A percentile compares a stretch with the other conserved stretches of the same genome.
Evolutionary conservation across 768 basidiomycete species (phyloP).

Genomic region (Jaapia argillacea): DNA sequence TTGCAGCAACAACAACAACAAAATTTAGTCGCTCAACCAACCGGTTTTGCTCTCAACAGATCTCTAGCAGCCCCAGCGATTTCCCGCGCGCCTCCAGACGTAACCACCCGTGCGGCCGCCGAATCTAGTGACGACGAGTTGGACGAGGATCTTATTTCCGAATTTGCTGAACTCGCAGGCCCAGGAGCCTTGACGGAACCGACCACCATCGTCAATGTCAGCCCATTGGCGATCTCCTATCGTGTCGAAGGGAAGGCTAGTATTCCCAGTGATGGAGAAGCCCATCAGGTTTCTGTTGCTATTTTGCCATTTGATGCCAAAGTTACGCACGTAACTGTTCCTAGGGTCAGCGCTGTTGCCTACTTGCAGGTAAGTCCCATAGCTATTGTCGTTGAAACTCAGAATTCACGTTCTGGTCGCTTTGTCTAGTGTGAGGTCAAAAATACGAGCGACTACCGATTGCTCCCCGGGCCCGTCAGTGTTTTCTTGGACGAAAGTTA

Average conservation of each 20-base stretch:
- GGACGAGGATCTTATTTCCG: not conserved
- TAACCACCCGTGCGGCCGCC: not conserved
- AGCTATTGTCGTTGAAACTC: not conserved
- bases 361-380: slow-evolving; percentile 33
- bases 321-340: slow-evolving; percentile 38
- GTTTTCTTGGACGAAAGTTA: slow-evolving; percentile 49
- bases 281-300: slow-evolving; percentile 46
- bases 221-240: slow-evolving; percentile 41
- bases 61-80: not conserved
- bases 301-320: slow-evolving; percentile 34
- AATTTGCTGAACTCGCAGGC: not conserved
- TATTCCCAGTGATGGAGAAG: slow-evolving; percentile 43
- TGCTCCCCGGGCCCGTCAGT: slow-evolving; percentile 42
- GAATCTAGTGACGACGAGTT: not conserved
- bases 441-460: slow-evolving; percentile 46
- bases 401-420: not conserved
- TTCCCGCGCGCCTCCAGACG: not conserved
- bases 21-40: not conserved
- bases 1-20: not conserved
- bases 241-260: slow-evolving; percentile 37
- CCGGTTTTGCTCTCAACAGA: not conserved
- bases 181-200: slow-evolving; percentile 20
- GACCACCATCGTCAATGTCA: slow-evolving; percentile 37
- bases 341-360: slow-evolving; percentile 36
- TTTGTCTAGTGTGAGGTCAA: slow-evolving; percentile 34